Evolutionary conservation across 495 filamentous ascomycete species (phyloP), one percentile per base, ranked within the genome.

Genomic region (Cladorrhinum samala): DNA sequence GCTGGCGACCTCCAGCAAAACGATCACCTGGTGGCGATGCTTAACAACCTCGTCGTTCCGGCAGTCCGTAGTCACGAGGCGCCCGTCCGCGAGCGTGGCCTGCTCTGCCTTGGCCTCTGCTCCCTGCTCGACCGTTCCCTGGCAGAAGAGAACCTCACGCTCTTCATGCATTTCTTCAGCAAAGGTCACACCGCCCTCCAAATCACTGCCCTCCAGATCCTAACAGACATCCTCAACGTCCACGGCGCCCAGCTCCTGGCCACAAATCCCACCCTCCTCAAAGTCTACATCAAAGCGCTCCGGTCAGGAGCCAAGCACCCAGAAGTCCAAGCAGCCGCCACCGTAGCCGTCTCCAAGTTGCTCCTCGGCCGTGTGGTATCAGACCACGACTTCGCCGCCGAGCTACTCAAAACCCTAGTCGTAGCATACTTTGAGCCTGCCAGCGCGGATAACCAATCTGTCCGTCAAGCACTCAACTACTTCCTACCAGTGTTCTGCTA

Each of bases 401-500:
- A 91, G 53, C 77, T 99, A 3, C 79, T 99, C 46, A 88, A 87
- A 66, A 84, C 83, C 0, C 80, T 96, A 3, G 81, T 94, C 2
- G 71, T 92, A 4, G 81, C 87, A 18, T 97, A 94, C 72, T 99
- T 97, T 67, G 86, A 95, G 65, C 94, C 94, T 2, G 82, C 84
- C 21, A 92, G 88, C 13, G 76, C 79, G 2, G 79, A 82, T 36
- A 97, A 96, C 63, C 87, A 93, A 54, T 82, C 80, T n/a, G 84
- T 97, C 17, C 78, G 91, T 0, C 93, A 98, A 69, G 83, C 89
- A 0, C 77, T 98, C 20, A 89, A 87, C 49, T 98, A 98, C 67
- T 97, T 96, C 77, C 78, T 98, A 58, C 93, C 93, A 0, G 93
- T 96, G 0, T 98, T 94, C 75, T 91, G 87, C 64, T 94, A 91